phyloP scores from a whole-genome alignment of 139 green algal genomes.

The Chlorella sp. region DNA sequence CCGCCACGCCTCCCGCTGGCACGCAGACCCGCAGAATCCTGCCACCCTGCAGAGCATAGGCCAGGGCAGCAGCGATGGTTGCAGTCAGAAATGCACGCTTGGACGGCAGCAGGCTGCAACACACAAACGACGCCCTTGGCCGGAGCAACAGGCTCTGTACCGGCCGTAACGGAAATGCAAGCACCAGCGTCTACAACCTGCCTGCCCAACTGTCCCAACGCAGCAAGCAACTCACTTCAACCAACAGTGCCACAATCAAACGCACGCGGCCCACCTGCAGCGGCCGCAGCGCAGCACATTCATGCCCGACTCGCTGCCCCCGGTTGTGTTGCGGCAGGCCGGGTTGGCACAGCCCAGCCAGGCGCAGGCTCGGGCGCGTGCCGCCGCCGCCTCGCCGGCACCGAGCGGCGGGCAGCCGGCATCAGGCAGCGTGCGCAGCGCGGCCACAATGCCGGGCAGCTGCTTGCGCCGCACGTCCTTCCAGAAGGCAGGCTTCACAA shows the following conservation, averaged over 20 bases:
- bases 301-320: neutral
- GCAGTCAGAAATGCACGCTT: neutral
- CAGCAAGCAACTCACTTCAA: neutral
- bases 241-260: neutral
- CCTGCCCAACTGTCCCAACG: neutral
- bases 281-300: neutral
- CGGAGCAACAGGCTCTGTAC: too few species aligned
- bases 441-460: neutral
- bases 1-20: neutral
- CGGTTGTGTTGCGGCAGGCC: neutral
- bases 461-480: neutral
- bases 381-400: neutral
- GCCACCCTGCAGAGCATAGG: neutral
- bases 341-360: constrained; percentile 4
- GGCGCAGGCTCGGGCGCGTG: neutral
- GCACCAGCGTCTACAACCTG: too few species aligned
- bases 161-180: too few species aligned
- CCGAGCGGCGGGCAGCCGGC: neutral
- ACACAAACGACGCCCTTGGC: too few species aligned
- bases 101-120: too few species aligned
- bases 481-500: neutral
- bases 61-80: neutral
- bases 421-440: neutral
- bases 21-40: neutral
- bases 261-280: neutral